Conservation (phyloP, 2,329 filamentous ascomycete genomes). For the Pyrenophora tritici-repentis region DNA sequence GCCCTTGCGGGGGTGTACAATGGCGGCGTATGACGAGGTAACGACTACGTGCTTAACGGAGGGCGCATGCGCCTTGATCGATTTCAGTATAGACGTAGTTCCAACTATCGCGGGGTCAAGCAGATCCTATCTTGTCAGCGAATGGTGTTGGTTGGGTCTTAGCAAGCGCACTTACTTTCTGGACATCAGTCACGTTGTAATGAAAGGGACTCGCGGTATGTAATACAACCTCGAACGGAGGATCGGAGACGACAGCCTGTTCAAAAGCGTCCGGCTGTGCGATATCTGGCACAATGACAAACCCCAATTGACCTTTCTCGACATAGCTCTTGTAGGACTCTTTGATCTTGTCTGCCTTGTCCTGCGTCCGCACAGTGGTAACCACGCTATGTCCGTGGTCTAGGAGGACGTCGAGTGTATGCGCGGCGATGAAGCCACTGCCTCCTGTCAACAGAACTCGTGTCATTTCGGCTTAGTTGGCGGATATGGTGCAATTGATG, state of each 20-base stretch:
- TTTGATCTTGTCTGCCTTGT: slow-evolving; percentile 66
- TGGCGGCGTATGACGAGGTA: slow-evolving; percentile 71
- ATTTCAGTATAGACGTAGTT: slow-evolving; percentile 65
- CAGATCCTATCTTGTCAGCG: slow-evolving; percentile 47
- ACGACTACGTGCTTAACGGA: slow-evolving; percentile 74
- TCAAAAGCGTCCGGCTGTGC: slow-evolving; percentile 70
- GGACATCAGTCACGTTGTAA: slow-evolving; percentile 71
- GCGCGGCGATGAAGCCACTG: slow-evolving; percentile 68
- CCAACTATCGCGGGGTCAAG: slow-evolving; percentile 67
- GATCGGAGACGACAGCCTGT: slow-evolving; percentile 62
- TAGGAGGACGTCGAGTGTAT: slow-evolving; percentile 65
- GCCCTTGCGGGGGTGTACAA: slow-evolving; percentile 62
- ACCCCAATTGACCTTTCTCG: slow-evolving; percentile 64
- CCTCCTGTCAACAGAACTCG: slow-evolving; percentile 56
- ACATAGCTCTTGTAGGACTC: slow-evolving; percentile 55
- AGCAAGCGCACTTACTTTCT: slow-evolving; percentile 55
- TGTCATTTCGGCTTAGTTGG: slow-evolving; percentile 35
- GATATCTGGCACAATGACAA: slow-evolving; percentile 73
- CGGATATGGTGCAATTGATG: background rate
- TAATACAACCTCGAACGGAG: slow-evolving; percentile 70
- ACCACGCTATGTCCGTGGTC: slow-evolving; percentile 64
- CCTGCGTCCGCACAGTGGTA: slow-evolving; percentile 65
- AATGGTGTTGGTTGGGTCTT: accelerated
- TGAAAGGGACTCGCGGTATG: slow-evolving; percentile 66
- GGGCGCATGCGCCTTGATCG: slow-evolving; percentile 55